Evolutionary conservation across 2,329 filamentous ascomycete species (phyloP).

Genomic region (Hymenoscyphus linearis): DNA sequence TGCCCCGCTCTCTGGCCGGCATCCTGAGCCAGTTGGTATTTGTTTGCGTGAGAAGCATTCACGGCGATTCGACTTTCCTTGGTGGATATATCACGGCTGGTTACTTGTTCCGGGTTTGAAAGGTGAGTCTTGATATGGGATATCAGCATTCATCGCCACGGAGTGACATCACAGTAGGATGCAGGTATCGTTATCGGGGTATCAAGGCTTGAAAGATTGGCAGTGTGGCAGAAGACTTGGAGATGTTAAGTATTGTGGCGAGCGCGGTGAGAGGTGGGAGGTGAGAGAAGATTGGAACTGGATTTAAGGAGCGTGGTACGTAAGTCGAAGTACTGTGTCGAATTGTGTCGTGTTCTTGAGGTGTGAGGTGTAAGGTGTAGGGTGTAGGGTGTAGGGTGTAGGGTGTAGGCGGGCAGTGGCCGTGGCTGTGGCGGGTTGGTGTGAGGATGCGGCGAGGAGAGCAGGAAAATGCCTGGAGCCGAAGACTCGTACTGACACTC

Average conservation of each 20-base stretch:
- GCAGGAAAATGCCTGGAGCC: neutral
- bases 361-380: neutral
- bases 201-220: neutral
- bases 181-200: neutral
- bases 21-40: slow-evolving; percentile 33
- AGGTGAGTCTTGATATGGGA: neutral
- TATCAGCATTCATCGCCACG: neutral
- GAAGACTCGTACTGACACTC: neutral
- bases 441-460: slow-evolving; percentile 1
- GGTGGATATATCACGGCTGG: neutral
- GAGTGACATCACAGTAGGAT: neutral
- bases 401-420: neutral
- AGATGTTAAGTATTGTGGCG: neutral
- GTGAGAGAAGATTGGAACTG: neutral
- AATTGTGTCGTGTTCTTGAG: no score
- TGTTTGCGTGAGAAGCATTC: slow-evolving; percentile 32
- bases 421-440: neutral
- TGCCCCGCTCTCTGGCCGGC: slow-evolving; percentile 28
- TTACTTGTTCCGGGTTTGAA: neutral
- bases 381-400: neutral
- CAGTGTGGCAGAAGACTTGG: neutral
- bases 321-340: neutral
- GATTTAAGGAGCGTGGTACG: neutral
- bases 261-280: neutral
- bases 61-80: slow-evolving; percentile 13